Conservation (phyloP, 148 eudicot genomes). For the Fagopyrum tataricum region DNA sequence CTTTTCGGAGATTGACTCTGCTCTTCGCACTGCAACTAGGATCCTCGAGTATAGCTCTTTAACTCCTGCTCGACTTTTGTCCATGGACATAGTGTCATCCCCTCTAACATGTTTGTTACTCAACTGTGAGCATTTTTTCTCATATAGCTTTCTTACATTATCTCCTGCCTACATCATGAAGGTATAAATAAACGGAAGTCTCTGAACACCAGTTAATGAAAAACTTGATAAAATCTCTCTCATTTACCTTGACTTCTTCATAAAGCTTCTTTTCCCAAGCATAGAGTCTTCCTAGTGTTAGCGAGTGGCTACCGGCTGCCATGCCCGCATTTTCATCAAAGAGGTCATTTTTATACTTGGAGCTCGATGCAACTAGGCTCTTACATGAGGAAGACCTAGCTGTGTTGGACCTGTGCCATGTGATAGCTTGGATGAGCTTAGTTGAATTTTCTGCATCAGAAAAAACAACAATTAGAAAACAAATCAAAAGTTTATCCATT, state of each 20-base stretch:
- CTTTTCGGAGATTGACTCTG: conserved; percentile 73
- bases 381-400: conserved; percentile 74
- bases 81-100: conserved; percentile 59
- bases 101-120: conserved; percentile 67
- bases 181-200: neutral
- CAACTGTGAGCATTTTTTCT: conserved; percentile 78
- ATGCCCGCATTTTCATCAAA: conserved; percentile 91
- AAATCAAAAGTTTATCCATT: neutral
- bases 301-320: conserved; percentile 86
- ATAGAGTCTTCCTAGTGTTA: conserved; percentile 84
- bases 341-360: conserved; percentile 75
- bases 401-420: conserved; percentile 62
- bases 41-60: conserved; percentile 89
- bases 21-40: conserved; percentile 84
- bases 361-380: conserved; percentile 78
- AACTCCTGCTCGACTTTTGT: conserved; percentile 75
- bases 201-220: neutral
- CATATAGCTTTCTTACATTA: conserved; percentile 62
- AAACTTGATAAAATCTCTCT: neutral
- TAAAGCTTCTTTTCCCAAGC: conserved; percentile 99
- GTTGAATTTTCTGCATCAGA: conserved; percentile 72
- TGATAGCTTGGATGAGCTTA: conserved; percentile 77
- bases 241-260: conserved; percentile 84
- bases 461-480: neutral
- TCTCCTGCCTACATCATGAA: conserved; percentile 59